A percentile compares a stretch with the other conserved stretches of the same genome.
phyloP scores from a whole-genome alignment of 306 rosid species.

The Dryas drummondii region DNA sequence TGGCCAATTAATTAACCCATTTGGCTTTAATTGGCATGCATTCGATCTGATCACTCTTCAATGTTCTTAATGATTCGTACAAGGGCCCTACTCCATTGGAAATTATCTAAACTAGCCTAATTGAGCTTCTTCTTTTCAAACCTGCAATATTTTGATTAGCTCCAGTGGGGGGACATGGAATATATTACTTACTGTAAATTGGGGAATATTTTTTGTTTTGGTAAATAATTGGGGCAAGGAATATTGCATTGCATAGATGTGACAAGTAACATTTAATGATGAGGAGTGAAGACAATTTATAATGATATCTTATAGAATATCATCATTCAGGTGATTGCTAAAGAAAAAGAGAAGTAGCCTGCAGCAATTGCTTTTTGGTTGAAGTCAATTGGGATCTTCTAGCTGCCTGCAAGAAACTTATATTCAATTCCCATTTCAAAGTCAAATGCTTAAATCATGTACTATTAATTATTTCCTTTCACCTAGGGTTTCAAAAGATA shows the following conservation, averaged over 20 bases:
- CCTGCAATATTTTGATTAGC: background rate
- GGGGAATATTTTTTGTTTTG: too few species aligned
- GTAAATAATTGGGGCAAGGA: background rate
- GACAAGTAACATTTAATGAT: slow-evolving; percentile 27
- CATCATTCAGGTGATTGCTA: slow-evolving; percentile 37
- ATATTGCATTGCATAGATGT: slow-evolving; percentile 4
- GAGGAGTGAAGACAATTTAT: slow-evolving; percentile 14
- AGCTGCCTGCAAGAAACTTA: background rate
- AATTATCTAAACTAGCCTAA: too few species aligned
- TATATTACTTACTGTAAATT: too few species aligned
- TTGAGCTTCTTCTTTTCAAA: background rate
- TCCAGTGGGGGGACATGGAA: background rate
- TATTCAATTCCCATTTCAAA: background rate
- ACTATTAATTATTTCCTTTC: background rate
- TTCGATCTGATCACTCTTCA: too few species aligned
- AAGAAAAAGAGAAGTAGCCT: slow-evolving; percentile 16
- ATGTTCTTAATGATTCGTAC: too few species aligned
- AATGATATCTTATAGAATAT: background rate
- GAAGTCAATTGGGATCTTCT: slow-evolving; percentile 27
- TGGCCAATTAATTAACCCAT: too few species aligned
- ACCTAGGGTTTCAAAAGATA: too few species aligned
- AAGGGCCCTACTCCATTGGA: too few species aligned
- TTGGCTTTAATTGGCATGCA: too few species aligned
- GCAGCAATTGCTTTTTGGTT: slow-evolving; percentile 11
- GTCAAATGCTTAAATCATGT: slow-evolving; percentile 28